These are phyloP conservation scores for Eremothecium sinecaudum DNA, from an alignment of 1,139 yeast species.

Conservation along the genomic window DNA sequence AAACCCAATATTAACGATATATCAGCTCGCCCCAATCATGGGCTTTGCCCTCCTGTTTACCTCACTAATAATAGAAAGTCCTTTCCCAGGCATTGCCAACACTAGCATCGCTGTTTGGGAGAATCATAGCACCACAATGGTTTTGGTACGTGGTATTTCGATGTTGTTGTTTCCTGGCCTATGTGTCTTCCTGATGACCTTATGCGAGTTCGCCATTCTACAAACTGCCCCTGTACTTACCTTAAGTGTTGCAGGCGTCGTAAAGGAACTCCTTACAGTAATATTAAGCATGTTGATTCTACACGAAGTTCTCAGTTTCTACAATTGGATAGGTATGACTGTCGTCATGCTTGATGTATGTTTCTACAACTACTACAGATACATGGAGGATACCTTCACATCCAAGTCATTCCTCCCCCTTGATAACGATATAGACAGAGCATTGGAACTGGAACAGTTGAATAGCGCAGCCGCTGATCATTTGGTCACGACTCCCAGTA, in stretches of 20 bases:
- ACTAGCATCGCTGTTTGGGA: constrained; percentile 18
- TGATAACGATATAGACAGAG: constrained; percentile 5
- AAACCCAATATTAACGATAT: constrained; percentile 76
- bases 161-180: constrained; percentile 73
- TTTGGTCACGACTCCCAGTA: too few relatives aligned
- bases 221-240: constrained; percentile 81
- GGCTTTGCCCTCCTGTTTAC: constrained; percentile 47
- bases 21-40: constrained; percentile 82
- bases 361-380: constrained; percentile 69
- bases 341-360: constrained; percentile 70
- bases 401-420: constrained; percentile 4
- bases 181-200: constrained; percentile 81
- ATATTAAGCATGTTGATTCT: constrained; percentile 59
- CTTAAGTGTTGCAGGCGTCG: constrained; percentile 81
- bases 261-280: constrained; percentile 82
- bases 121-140: constrained; percentile 24
- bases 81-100: constrained; percentile 21
- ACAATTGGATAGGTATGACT: constrained; percentile 67
- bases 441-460: constrained; percentile 3
- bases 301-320: constrained; percentile 52
- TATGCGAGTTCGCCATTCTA: constrained; percentile 76
- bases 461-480: too few relatives aligned
- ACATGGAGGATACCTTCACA: constrained; percentile 28
- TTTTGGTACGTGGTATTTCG: constrained; percentile 37
- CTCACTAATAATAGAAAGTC: constrained; percentile 25